These are phyloP conservation scores for Gossypium ekmanianum DNA, from an alignment of 345 rosid species.

Conservation along the genomic window DNA sequence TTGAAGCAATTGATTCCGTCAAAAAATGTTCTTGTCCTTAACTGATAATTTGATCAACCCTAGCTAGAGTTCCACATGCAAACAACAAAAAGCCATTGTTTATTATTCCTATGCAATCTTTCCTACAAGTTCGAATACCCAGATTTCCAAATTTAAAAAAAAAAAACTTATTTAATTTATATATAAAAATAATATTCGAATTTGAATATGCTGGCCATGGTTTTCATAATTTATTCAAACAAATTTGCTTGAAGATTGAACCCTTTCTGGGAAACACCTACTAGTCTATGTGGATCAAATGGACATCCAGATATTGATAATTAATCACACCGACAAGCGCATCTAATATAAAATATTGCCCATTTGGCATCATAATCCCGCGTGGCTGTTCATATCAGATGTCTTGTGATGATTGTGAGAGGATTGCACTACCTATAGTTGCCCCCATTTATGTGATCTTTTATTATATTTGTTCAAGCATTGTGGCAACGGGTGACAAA, in stretches of 20 bases:
- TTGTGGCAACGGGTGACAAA: too few species aligned
- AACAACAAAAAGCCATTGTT: neutral
- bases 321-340: conserved; percentile 7
- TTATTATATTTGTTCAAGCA: too few species aligned
- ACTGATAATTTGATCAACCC: neutral
- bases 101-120: too few species aligned
- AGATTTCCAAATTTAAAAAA: too few species aligned
- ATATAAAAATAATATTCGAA: too few species aligned
- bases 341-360: too few species aligned
- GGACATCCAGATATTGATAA: neutral
- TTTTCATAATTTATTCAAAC: neutral
- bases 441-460: too few species aligned
- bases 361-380: neutral
- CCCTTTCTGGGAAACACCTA: neutral
- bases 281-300: neutral
- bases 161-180: too few species aligned
- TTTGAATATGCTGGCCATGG: neutral
- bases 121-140: too few species aligned
- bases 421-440: too few species aligned
- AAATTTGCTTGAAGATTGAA: neutral
- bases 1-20: neutral
- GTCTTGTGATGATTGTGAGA: neutral
- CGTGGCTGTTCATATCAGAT: neutral
- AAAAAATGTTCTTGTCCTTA: neutral
- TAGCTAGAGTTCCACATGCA: neutral